Evolutionary conservation across 225 moss, liverwort and hornwort species (phyloP), one percentile per base, ranked within the genome.

Genomic region (Pseudisothecium myosuroides): DNA sequence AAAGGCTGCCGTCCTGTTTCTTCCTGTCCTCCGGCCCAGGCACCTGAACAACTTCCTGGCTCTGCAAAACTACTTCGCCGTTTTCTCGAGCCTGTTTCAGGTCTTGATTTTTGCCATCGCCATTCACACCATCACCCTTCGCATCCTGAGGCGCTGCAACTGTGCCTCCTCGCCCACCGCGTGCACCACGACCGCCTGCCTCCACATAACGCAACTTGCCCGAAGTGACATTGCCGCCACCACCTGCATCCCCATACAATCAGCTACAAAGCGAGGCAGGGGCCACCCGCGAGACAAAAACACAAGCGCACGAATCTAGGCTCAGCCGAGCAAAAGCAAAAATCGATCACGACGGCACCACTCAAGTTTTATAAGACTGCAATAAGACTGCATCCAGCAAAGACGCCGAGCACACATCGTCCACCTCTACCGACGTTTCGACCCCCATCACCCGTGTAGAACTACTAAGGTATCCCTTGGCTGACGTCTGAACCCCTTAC

Each of bases 141-240:
- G 85, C 89, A 54, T 95, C 97, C 89, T 90, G 95, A 68, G 88
- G 89, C 86, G 59, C 88, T 55, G 90, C 90, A 88, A 80, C 36
- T 59, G 59, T 27, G 80, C 82, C 85, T 80, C 89, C 83, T 90
- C 95, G 94, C 67, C 91, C 94, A 89, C 95, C 92, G 52, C 96
- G 95, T 62, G 93, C 86, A 88, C 90, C 86, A 64, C 95, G 93
- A 58, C 86, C 88, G 64, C 92, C 90, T 86, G 94, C 87, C 86
- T 98, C 97, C 29, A 94, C 92, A 87, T 94, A 94, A 85, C 94
- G 93, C 67, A 86, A 77, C 90, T 95, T 98, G 59, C 95, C 90
- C 28, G 95, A 92, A 41, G 83, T 77, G 37, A 87, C 83, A 88
- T 69, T 89, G 81, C 90, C 88, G 20, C 90, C 60, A 43, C 88